Percentiles rank a stretch among this genome's conserved stretches.
phyloP scores from a whole-genome alignment of 176 grass and related monocot species.

The Calamus simplicifolius region DNA sequence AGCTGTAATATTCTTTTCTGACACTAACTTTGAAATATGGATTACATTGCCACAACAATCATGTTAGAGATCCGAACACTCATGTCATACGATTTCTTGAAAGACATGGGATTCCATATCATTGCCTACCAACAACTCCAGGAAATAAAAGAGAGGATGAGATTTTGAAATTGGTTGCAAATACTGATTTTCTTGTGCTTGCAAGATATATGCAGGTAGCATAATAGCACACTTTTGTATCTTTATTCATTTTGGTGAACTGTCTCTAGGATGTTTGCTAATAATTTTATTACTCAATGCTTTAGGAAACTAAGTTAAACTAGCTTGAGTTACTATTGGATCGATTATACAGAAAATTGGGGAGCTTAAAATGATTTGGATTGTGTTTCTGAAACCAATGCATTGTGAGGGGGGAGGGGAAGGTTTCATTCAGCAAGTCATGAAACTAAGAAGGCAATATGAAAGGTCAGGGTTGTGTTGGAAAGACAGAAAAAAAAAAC shows the following conservation, averaged over 20 bases:
- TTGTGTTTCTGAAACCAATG: too few species aligned
- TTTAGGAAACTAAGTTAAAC: too few species aligned
- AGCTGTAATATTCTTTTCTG: not conserved
- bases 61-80: constrained; percentile 54
- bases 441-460: too few species aligned
- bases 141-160: constrained; percentile 75
- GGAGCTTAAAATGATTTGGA: too few species aligned
- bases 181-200: constrained; percentile 81
- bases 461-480: too few species aligned
- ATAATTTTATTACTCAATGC: too few species aligned
- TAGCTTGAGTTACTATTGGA: too few species aligned
- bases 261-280: too few species aligned
- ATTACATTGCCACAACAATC: constrained; percentile 48
- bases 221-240: not conserved
- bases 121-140: constrained; percentile 57
- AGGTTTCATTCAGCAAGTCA: too few species aligned
- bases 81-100: constrained; percentile 75
- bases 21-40: not conserved
- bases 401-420: too few species aligned
- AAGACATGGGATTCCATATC: constrained; percentile 74
- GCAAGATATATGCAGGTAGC: constrained; percentile 99
- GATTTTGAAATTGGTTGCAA: constrained; percentile 60
- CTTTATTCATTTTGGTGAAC: not conserved
- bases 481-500: too few species aligned
- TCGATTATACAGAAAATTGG: too few species aligned